Base-by-base conservation (phyloP, 768 basidiomycete species). In the Hygrophorus pudorinus region DNA sequence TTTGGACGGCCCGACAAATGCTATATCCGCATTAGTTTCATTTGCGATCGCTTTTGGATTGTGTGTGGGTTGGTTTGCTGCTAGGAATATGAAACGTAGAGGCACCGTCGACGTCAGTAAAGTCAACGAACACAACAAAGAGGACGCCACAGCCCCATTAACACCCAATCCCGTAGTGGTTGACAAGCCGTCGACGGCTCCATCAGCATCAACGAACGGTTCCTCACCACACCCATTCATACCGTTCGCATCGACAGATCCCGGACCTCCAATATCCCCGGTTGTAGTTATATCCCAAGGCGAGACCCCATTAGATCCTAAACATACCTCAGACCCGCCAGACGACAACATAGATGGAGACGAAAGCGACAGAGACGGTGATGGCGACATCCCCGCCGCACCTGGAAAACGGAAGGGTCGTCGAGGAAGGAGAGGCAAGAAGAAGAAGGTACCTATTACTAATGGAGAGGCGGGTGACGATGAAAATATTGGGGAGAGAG, bases 301-400 rank as follows among this genome's bases (percentile, higher is more conserved):
- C 33, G 21, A 9, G 49, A 24, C 4, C 35, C 34, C 27, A 24
- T 7, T 7, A 24, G 24, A 24, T 7, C 7, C 24, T 24, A 24
- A 24, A 7, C 24, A 24, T 24, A 24, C 24, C 31, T 6, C 29
- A 40, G 7, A 12, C 29, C 34, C 50, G 38, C 45, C 49, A 1
- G 56, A 48, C 34, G 65, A 55, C 21, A 65, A 54, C 13, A 69
- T 49, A 32, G 78, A 71, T 40, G 68, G 59, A 2, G 81, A 78
- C n/a, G 80, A 77, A 9, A 75, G 76, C 30, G 78, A 78, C 45
- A 78, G 72, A 52, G 78, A 76, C 44, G 68, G 59, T 2, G 54
- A 57, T 37, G 58, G 51, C 7, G 24, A 24, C 24, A 56, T 57
- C 0, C 65, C 65, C 1, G 65, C 68, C 3, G 64, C 68, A 0